Evolutionary conservation across 2,329 filamentous ascomycete genomes (phyloP), one percentile per base, ranked within the genome.

Genomic region (Venturia pyrina): DNA sequence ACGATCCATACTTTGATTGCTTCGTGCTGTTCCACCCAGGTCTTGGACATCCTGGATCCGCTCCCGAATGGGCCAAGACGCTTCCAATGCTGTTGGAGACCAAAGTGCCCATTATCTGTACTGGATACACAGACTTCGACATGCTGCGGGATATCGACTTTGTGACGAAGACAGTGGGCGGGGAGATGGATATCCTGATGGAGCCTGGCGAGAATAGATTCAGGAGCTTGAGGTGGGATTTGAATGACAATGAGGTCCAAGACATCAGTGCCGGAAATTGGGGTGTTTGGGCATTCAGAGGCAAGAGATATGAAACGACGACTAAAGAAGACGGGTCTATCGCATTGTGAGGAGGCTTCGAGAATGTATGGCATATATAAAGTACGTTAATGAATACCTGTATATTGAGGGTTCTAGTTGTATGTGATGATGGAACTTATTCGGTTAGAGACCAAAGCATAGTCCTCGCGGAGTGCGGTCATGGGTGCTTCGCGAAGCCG

Each of bases 21-120:
- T 96, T 99, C 74, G 87, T 99, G 72, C 84, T 97, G 63, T 99
- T 98, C 82, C 96, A 99, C 73, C 96, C 96, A 0, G 96, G 96
- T 10, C 84, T 99, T 21, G 96, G 95, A 15, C 95, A 99, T 76
- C 93, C 96, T 0, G 91, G 93, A 17, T 93, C 89, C 73, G 90
- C 90, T 64, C 90, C 96, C 72, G 95, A 99, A 76, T 99, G 96
- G 95, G 85, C 89, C 67, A 88, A 93, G 71, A 98, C 95, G 0
- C 78, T 99, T 8, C 95, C 95, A 1, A 83, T 92, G 72, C 83
- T 99, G 37, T 82, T 99, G 24, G 93, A 97, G 79, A 99, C 96
- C 3, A 99, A 99, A 78, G 87, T 95, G 1, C 95, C 95, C 0
- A 90, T 99, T 70, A 86, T 99, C 69, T 92, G 89, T 70, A 99